phyloP scores from a whole-genome alignment of 2,329 filamentous ascomycete species.

The Sclerotinia glacialis region DNA sequence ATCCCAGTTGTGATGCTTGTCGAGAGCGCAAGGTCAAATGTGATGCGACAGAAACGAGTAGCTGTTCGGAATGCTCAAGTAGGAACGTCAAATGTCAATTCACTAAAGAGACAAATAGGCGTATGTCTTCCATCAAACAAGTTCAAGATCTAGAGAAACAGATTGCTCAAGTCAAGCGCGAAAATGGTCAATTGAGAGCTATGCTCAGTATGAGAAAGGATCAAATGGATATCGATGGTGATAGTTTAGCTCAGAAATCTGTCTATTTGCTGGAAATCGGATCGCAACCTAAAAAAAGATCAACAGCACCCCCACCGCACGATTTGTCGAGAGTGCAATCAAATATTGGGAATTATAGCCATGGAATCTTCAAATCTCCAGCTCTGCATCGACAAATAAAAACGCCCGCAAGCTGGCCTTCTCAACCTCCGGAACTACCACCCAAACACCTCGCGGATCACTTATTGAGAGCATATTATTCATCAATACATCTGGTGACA shows the following conservation, averaged over 20 bases:
- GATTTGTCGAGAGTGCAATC: slow-evolving; percentile 69
- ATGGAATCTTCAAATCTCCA: slow-evolving; percentile 77
- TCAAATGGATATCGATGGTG: slow-evolving; percentile 46
- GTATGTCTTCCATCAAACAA: slow-evolving; percentile 99
- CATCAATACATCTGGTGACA: slow-evolving; percentile 73
- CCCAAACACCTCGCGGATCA: slow-evolving; percentile 66
- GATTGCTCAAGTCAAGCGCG: slow-evolving; percentile 72
- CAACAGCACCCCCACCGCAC: slow-evolving; percentile 58
- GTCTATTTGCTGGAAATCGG: slow-evolving; percentile 63
- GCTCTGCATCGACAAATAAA: slow-evolving; percentile 60
- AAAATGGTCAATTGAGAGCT: slow-evolving; percentile 71
- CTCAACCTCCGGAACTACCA: slow-evolving; percentile 64
- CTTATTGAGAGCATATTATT: slow-evolving; percentile 72
- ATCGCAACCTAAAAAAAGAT: slow-evolving; percentile 62
- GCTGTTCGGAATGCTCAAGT: slow-evolving; percentile 96
- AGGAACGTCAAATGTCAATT: slow-evolving; percentile 97
- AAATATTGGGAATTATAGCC: slow-evolving; percentile 70
- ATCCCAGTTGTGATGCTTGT: slow-evolving; percentile 95
- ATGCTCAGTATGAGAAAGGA: slow-evolving; percentile 49
- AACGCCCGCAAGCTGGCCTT: slow-evolving; percentile 49
- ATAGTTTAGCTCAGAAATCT: slow-evolving; percentile 44
- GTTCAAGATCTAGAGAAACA: slow-evolving; percentile 96
- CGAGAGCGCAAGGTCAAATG: slow-evolving; percentile 84
- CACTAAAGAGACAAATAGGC: slow-evolving; percentile 95
- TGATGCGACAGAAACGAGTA: slow-evolving; percentile 92